These are phyloP conservation scores for Colletotrichum sp. DNA, from an alignment of 2,329 filamentous ascomycete species.

Conservation along the genomic window DNA sequence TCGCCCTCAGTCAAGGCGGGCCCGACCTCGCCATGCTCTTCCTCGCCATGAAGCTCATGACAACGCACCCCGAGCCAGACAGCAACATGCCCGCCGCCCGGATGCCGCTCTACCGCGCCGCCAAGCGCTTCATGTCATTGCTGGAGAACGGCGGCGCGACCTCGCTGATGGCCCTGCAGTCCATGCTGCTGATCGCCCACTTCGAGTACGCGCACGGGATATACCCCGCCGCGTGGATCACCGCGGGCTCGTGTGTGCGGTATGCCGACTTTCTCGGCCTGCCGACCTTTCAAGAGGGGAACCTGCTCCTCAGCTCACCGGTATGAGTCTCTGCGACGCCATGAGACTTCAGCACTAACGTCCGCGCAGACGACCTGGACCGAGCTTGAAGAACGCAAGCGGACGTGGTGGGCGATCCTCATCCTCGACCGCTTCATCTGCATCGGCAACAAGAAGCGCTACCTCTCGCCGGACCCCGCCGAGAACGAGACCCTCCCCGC, in stretches of 20 bases:
- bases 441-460: constrained; percentile 23
- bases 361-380: constrained; percentile 41
- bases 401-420: constrained; percentile 55
- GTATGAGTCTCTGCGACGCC: too few species aligned
- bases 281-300: constrained; percentile 37
- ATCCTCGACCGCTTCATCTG: constrained; percentile 40
- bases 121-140: constrained; percentile 45
- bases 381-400: constrained; percentile 49
- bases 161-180: constrained; percentile 49
- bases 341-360: constrained; percentile 32
- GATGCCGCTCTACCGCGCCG: constrained; percentile 43
- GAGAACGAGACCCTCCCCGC: constrained; percentile 35
- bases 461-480: constrained; percentile 23
- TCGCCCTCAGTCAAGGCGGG: constrained; percentile 46
- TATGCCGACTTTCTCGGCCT: constrained; percentile 52
- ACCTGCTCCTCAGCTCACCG: constrained; percentile 39
- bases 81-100: constrained; percentile 32
- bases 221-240: constrained; percentile 56
- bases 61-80: constrained; percentile 37
- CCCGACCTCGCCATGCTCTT: constrained; percentile 52
- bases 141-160: constrained; percentile 47
- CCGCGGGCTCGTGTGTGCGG: constrained; percentile 47
- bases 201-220: constrained; percentile 55
- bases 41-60: constrained; percentile 53
- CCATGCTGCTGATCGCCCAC: constrained; percentile 48